A percentile compares a stretch with the other conserved stretches of the same genome.
phyloP scores from a whole-genome alignment of 192 early-diverging fungal genomes.

The Geranomyces variabilis region DNA sequence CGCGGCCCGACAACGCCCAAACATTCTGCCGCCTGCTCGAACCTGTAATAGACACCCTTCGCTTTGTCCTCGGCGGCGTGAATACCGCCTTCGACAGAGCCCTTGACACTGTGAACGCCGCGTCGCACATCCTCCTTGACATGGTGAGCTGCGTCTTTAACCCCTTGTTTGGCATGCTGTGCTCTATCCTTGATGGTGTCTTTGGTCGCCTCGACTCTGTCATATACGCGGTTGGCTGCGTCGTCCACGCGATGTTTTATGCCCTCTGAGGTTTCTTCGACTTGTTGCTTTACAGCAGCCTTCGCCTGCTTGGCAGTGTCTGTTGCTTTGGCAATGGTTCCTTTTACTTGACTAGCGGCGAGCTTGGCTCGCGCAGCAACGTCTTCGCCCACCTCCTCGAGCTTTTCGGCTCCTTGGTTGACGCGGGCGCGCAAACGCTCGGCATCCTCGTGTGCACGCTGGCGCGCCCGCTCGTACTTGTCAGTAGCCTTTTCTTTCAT shows the following conservation, averaged over 20 bases:
- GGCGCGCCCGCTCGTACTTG: conserved; percentile 12
- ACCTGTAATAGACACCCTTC: conserved; percentile 27
- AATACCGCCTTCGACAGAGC: conserved; percentile 20
- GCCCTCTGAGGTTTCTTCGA: conserved; percentile 7
- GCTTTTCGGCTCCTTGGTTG: conserved; percentile 3
- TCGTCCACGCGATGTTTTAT: conserved; percentile 15
- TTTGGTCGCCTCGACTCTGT: conserved; percentile 9
- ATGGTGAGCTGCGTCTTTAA: conserved; percentile 20
- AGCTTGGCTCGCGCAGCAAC: not conserved
- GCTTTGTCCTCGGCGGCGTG: conserved; percentile 24
- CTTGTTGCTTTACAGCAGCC: conserved; percentile 10
- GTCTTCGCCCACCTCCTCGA: conserved; percentile 3
- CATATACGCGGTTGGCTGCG: conserved; percentile 2
- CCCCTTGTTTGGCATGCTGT: conserved; percentile 24
- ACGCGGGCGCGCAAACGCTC: conserved; percentile 1
- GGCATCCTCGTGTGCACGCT: conserved; percentile 2
- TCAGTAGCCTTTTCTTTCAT: not conserved
- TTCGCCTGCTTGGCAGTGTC: conserved; percentile 4
- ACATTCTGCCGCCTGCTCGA: conserved; percentile 36
- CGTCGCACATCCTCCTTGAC: conserved; percentile 23
- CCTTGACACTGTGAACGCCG: conserved; percentile 23
- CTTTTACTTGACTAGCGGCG: not conserved
- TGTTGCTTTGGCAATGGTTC: conserved; percentile 10
- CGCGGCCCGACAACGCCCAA: conserved; percentile 23
- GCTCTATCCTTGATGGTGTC: conserved; percentile 25